phyloP scores from a whole-genome alignment of 2,329 filamentous ascomycete species.

The Phaeoacremonium minimum region DNA sequence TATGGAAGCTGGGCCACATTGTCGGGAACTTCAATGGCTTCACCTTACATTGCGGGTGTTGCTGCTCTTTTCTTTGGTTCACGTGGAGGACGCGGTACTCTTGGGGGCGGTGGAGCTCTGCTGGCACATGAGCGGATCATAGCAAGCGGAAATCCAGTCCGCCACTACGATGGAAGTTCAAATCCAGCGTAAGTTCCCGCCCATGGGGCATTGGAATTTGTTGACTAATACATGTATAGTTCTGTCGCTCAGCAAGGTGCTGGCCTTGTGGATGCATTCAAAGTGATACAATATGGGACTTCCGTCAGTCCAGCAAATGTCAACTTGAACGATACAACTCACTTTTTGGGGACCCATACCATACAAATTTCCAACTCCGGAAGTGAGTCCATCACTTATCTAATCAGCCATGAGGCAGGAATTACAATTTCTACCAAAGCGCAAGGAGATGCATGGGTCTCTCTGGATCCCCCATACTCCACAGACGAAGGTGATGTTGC shows the following conservation, averaged over 20 bases:
- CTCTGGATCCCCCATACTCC: slow-evolving; percentile 14
- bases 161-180: slow-evolving; percentile 5
- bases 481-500: background rate
- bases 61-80: slow-evolving; percentile 19
- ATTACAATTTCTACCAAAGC: slow-evolving; percentile 25
- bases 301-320: slow-evolving; percentile 25
- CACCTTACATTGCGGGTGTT: slow-evolving; percentile 30
- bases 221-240: background rate
- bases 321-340: slow-evolving; percentile 31
- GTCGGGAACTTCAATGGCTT: slow-evolving; percentile 39
- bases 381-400: slow-evolving; percentile 21
- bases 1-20: slow-evolving; percentile 27
- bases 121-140: slow-evolving; percentile 5
- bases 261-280: slow-evolving; percentile 28
- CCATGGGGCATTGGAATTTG: background rate
- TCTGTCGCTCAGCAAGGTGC: slow-evolving; percentile 30
- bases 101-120: slow-evolving; percentile 1
- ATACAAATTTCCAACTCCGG: slow-evolving; percentile 29
- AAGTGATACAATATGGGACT: slow-evolving; percentile 26
- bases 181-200: slow-evolving; percentile 8
- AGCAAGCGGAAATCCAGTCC: slow-evolving; percentile 6
- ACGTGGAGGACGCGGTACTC: slow-evolving; percentile 11
- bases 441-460: slow-evolving; percentile 8
- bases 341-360: slow-evolving; percentile 22
- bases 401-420: slow-evolving; percentile 22